Evolutionary conservation across 164 flowering plant genomes (phyloP).

Genomic region (Tinospora cordifolia): DNA sequence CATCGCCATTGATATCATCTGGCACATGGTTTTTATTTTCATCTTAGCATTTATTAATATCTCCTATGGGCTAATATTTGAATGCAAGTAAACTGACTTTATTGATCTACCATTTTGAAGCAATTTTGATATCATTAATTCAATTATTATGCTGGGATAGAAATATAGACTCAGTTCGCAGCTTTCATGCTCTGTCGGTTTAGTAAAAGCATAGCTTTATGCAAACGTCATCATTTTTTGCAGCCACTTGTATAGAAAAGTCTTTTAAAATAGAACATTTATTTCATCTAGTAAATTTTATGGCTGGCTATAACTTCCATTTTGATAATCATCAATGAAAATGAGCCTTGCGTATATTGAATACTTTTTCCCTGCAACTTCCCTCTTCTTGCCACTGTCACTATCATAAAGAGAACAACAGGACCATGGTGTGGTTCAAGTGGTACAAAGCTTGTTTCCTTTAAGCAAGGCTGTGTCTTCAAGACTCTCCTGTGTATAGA

Average conservation of each 20-base stretch:
- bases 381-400: no score
- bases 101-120: neutral
- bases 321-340: neutral
- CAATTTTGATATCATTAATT: neutral
- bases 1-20: neutral
- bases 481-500: no score
- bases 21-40: no score
- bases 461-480: no score
- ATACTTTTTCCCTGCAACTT: neutral
- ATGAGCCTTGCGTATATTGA: no score
- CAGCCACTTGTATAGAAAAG: neutral
- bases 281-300: neutral
- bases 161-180: neutral
- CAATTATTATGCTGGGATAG: neutral
- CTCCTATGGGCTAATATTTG: neutral
- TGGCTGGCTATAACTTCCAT: neutral
- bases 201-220: neutral
- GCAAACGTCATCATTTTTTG: neutral
- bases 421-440: no score
- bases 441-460: no score
- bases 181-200: no score
- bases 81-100: neutral
- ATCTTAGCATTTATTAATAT: neutral
- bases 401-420: no score
- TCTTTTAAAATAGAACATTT: neutral